Percentiles rank a stretch among this genome's conserved stretches.
Evolutionary conservation across 257 asterid species (phyloP).

Genomic region (Scutellaria barbata): DNA sequence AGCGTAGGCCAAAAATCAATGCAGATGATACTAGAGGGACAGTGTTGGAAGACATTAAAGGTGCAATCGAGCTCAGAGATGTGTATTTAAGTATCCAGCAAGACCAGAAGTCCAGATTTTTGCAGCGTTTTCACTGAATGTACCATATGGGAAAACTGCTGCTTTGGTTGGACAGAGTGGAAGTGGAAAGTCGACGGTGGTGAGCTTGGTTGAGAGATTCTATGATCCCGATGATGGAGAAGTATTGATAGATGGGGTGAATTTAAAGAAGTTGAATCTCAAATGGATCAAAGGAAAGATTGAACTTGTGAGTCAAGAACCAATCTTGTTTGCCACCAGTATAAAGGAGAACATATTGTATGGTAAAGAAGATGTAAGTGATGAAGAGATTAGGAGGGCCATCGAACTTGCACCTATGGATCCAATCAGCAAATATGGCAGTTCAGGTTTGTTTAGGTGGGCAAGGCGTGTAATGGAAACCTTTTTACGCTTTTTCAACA

Average conservation of each 20-base stretch:
- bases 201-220: conserved; percentile 72
- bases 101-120: conserved; percentile 75
- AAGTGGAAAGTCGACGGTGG: conserved; percentile 74
- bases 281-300: conserved; percentile 64
- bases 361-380: conserved; percentile 69
- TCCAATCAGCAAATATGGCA: conserved; percentile 60
- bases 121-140: conserved; percentile 48
- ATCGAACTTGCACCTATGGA: conserved; percentile 67
- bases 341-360: conserved; percentile 67
- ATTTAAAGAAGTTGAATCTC: conserved; percentile 52
- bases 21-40: conserved; percentile 48
- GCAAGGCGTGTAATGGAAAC: conserved; percentile 62
- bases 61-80: conserved; percentile 58
- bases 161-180: conserved; percentile 88
- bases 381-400: conserved; percentile 66
- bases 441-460: conserved; percentile 64
- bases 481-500: conserved; percentile 37
- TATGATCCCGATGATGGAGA: conserved; percentile 76
- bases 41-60: conserved; percentile 48
- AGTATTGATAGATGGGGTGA: conserved; percentile 61
- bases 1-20: conserved; percentile 60
- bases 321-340: conserved; percentile 61
- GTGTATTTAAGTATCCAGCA: conserved; percentile 67
- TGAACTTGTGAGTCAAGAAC: conserved; percentile 83
- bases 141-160: conserved; percentile 61